Base-by-base conservation (phyloP, 768 basidiomycete species). In the Lepiota subincarnata region DNA sequence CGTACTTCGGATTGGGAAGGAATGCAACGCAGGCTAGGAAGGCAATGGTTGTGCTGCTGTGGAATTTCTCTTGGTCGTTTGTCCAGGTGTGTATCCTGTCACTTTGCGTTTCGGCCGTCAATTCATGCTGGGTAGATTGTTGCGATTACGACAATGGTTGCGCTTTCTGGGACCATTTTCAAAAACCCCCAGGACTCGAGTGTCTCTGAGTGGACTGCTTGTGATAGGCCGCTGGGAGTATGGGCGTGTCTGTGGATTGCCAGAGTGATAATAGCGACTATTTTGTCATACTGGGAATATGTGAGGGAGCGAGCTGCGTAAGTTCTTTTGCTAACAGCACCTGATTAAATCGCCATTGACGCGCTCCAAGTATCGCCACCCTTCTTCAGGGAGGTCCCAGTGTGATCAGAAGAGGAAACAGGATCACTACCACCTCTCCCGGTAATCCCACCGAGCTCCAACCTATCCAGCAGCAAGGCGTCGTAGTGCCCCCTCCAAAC, bases 161-260 rank as follows among this genome's bases (percentile, higher is more conserved):
- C 70, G 6, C 66, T 79, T 31, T 75, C 79, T 5, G 75, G 67
- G 12, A 66, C 79, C 0, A 64, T 69, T 24, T 70, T 71, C 20
- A 68, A 70, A 57, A 85, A 80, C 57, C 79, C 79, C 2, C 71
- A 66, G 0, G 43, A 71, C 35, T 63, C 66, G 2, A 57, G 52
- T 3, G 49, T 70, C 37, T 76, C 73, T 44, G 86, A 89, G 68
- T 86, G 86, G 74, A 59, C 68, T 20, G 83, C 83, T 0, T 89
- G 87, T 58, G 73, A 73, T 40, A 75, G 81, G 14, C 86, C 87
- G 6, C 65, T 89, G 20, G 87, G 87, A 5, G 68, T 73, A 1
- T 89, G 86, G 87, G 78, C 83, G 48, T 72, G 75, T 34, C 68
- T 89, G 4, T 89, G 87, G 87, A 64, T 83, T 20, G 69, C 75